Percentiles rank a stretch among this genome's conserved stretches.
These are phyloP conservation scores for Chionographis japonica DNA, from an alignment of 106 monocot species.

Conservation along the genomic window DNA sequence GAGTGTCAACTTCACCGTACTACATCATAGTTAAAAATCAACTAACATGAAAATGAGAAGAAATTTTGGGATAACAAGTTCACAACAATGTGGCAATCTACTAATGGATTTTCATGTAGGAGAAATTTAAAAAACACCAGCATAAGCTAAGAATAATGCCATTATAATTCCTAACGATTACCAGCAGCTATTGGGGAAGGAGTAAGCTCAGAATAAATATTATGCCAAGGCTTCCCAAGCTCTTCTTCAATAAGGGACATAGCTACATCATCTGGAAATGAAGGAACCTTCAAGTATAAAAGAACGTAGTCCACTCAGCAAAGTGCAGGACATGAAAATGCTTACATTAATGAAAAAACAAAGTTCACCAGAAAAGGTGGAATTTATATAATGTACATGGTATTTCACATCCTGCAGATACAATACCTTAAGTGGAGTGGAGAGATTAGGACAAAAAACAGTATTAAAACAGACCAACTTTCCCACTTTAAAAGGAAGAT, in stretches of 20 bases:
- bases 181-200: conserved; percentile 97
- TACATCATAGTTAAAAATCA: not conserved
- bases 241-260: conserved; percentile 94
- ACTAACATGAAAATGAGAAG: not conserved
- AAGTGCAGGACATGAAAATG: not conserved
- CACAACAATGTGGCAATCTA: not conserved
- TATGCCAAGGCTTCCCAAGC: conserved; percentile 85
- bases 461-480: no score
- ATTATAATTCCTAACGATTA: conserved; percentile 25
- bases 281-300: conserved; percentile 74
- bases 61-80: not conserved
- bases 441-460: no score
- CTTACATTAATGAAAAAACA: not conserved
- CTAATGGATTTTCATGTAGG: not conserved
- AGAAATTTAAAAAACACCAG: not conserved
- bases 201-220: conserved; percentile 82
- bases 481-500: no score
- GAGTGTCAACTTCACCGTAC: not conserved
- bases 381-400: not conserved
- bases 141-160: not conserved
- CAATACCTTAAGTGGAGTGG: no score
- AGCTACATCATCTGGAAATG: conserved; percentile 94
- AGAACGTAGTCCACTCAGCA: conserved; percentile 17
- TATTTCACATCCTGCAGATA: no score
- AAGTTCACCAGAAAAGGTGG: not conserved